Conservation (phyloP, 768 basidiomycete genomes). For the Asterophora lycoperdoides region DNA sequence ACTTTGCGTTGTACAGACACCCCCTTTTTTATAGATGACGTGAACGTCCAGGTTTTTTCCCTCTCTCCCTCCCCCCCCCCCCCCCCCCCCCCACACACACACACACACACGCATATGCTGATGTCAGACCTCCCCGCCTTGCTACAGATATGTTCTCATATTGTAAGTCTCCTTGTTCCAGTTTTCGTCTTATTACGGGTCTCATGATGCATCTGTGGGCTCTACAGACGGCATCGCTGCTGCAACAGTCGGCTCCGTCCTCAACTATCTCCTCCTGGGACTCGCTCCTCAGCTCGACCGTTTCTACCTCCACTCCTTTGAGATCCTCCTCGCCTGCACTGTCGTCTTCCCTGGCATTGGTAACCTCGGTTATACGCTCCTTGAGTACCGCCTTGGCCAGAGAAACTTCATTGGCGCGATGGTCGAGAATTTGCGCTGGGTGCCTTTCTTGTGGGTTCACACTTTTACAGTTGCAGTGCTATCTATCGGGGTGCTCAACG, state of each 20-base stretch:
- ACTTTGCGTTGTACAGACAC: too few species aligned
- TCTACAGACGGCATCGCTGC: slow-evolving; percentile 59
- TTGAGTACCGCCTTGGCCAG: slow-evolving; percentile 75
- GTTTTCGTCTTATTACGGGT: neutral
- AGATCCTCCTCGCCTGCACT: slow-evolving; percentile 72
- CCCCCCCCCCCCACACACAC: too few species aligned
- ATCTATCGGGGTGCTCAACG: neutral
- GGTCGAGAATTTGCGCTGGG: slow-evolving; percentile 57
- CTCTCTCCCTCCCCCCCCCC: too few species aligned
- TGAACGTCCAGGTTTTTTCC: too few species aligned
- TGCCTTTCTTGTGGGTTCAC: slow-evolving; percentile 66
- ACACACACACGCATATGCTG: neutral
- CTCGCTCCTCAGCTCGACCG: slow-evolving; percentile 62
- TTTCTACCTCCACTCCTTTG: slow-evolving; percentile 78
- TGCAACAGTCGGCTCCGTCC: slow-evolving; percentile 55
- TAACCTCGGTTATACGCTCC: slow-evolving; percentile 66
- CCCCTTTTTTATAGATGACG: too few species aligned
- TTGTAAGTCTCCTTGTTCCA: slow-evolving; percentile 25
- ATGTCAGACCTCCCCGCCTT: neutral
- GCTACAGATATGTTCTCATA: slow-evolving; percentile 44
- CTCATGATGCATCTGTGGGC: neutral
- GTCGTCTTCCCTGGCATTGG: slow-evolving; percentile 78
- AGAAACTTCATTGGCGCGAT: slow-evolving; percentile 44
- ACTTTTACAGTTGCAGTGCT: too few species aligned
- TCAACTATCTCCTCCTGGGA: slow-evolving; percentile 77